Conservation (phyloP, 768 basidiomycete genomes). For the Mycena alexandri region DNA sequence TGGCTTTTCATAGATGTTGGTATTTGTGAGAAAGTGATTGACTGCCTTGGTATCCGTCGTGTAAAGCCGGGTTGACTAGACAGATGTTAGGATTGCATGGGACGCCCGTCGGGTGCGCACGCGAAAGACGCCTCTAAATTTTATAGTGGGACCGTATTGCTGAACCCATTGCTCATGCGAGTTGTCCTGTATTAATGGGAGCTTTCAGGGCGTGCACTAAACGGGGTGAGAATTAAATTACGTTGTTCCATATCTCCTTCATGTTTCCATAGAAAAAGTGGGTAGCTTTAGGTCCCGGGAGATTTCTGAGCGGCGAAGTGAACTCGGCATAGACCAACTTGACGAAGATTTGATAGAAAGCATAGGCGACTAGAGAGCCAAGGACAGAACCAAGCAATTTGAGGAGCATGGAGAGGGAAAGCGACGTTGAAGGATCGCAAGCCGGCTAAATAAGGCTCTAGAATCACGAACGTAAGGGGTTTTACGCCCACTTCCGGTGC, state of each 20-base stretch:
- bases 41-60: conserved; percentile 31
- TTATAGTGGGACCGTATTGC: conserved; percentile 32
- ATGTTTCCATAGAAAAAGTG: conserved; percentile 31
- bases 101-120: background rate
- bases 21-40: conserved; percentile 33
- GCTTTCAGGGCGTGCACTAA: background rate
- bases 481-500: too few species aligned
- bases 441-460: too few species aligned
- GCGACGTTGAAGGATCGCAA: too few species aligned
- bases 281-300: conserved; percentile 23
- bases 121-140: conserved; percentile 20
- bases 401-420: conserved; percentile 5
- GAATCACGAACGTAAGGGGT: too few species aligned
- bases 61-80: conserved; percentile 15
- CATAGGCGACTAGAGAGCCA: conserved; percentile 18
- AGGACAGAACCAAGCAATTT: conserved; percentile 4
- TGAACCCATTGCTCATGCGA: conserved; percentile 29
- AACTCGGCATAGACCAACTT: conserved; percentile 10
- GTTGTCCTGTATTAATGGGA: conserved; percentile 17
- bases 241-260: conserved; percentile 24
- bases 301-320: conserved; percentile 17
- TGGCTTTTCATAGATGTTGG: conserved; percentile 29
- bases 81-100: background rate
- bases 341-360: conserved; percentile 11
- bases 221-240: background rate